phyloP scores from a whole-genome alignment of 2,329 filamentous ascomycete species.

The Elsinoe ampelina region DNA sequence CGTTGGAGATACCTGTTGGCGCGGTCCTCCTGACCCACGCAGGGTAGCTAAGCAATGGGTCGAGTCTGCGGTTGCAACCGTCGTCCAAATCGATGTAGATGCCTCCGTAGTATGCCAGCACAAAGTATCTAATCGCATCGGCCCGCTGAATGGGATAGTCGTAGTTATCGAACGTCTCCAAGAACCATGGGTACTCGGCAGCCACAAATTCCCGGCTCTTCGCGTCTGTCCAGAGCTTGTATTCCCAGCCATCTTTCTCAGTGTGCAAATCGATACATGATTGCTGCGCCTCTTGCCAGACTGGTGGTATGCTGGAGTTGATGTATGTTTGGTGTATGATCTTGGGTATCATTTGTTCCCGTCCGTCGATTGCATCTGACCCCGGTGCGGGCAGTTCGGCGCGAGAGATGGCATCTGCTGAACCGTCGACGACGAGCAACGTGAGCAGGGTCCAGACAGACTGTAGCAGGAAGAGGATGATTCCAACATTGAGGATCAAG shows the following conservation, averaged over 20 bases:
- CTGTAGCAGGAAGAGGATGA: slow-evolving; percentile 56
- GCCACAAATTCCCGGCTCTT: slow-evolving; percentile 62
- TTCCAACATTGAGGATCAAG: slow-evolving; percentile 53
- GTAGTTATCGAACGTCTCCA: slow-evolving; percentile 62
- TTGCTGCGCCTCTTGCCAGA: slow-evolving; percentile 57
- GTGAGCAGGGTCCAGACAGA: slow-evolving; percentile 62
- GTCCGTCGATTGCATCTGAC: slow-evolving; percentile 47
- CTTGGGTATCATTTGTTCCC: slow-evolving; percentile 58
- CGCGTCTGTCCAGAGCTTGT: slow-evolving; percentile 73
- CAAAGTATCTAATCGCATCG: slow-evolving; percentile 70
- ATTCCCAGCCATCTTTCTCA: slow-evolving; percentile 55
- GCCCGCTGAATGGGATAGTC: slow-evolving; percentile 60
- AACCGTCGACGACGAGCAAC: slow-evolving; percentile 58
- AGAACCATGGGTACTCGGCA: slow-evolving; percentile 62
- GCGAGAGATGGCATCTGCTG: slow-evolving; percentile 55
- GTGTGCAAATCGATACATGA: slow-evolving; percentile 56
- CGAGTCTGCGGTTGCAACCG: slow-evolving; percentile 58
- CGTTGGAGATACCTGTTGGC: slow-evolving; percentile 72
- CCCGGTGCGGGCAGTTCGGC: slow-evolving; percentile 58
- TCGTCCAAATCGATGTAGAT: slow-evolving; percentile 73
- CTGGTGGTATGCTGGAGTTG: slow-evolving; percentile 57
- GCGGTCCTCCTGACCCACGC: slow-evolving; percentile 62
- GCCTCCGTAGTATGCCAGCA: slow-evolving; percentile 66
- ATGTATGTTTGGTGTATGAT: slow-evolving; percentile 72
- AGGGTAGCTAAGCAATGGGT: slow-evolving; percentile 59